Conservation (phyloP, 2,329 filamentous ascomycete species). For the Neodidymelliopsis sp. region DNA sequence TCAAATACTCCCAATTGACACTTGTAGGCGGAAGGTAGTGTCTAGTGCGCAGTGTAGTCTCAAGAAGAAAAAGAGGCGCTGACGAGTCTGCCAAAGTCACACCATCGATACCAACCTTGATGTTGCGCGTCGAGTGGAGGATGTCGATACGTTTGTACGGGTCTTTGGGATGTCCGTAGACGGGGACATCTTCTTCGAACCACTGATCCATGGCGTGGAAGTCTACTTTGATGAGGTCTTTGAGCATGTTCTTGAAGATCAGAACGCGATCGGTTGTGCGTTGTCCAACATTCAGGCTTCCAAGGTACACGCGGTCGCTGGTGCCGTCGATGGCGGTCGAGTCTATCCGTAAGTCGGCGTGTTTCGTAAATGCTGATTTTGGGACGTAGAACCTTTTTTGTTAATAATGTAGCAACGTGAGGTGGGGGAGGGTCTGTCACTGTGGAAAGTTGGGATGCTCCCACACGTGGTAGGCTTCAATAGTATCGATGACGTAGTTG, state of each 20-base stretch:
- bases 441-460: constrained; percentile 48
- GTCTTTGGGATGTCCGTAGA: constrained; percentile 71
- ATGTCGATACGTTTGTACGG: constrained; percentile 72
- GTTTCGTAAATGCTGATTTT: constrained; percentile 22
- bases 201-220: constrained; percentile 52
- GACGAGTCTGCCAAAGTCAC: constrained; percentile 54
- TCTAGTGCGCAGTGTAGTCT: constrained; percentile 66
- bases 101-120: constrained; percentile 61
- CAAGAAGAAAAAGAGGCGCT: constrained; percentile 62
- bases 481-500: constrained; percentile 45
- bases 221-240: constrained; percentile 41
- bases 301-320: constrained; percentile 29
- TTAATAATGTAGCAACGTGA: background rate
- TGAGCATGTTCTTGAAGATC: constrained; percentile 36
- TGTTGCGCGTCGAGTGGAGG: constrained; percentile 60
- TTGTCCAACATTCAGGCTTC: constrained; percentile 28
- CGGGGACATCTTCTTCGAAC: constrained; percentile 67
- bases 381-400: constrained; percentile 41
- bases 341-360: constrained; percentile 28
- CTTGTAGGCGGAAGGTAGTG: constrained; percentile 66
- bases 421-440: constrained; percentile 21
- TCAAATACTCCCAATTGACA: constrained; percentile 57
- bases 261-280: constrained; percentile 33
- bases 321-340: constrained; percentile 26
- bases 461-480: constrained; percentile 47